Conservation (phyloP, 306 rosid species). For the Hippophae tibetana region DNA sequence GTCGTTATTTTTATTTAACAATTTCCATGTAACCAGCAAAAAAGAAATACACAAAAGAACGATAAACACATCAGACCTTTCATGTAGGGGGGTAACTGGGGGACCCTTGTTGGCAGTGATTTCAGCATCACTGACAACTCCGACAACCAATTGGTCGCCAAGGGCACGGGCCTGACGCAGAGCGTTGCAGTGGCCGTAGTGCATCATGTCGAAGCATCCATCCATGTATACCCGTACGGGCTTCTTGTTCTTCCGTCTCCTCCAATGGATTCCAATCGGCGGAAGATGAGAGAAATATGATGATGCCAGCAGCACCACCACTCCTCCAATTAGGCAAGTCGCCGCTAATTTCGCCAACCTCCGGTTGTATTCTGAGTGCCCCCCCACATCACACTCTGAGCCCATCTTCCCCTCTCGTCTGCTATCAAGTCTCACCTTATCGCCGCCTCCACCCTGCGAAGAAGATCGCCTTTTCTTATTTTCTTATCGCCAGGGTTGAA, state of each 20-base stretch:
- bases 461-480: no score
- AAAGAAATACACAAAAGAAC: background rate
- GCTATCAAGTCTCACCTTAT: background rate
- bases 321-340: constrained; percentile 55
- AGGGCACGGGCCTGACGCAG: constrained; percentile 63
- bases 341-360: constrained; percentile 47
- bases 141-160: constrained; percentile 50
- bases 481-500: no score
- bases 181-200: constrained; percentile 63
- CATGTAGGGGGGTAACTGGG: constrained; percentile 49
- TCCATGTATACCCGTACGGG: constrained; percentile 54
- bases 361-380: constrained; percentile 15
- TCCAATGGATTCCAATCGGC: constrained; percentile 18
- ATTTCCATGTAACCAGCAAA: background rate
- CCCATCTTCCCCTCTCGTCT: background rate
- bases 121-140: constrained; percentile 53
- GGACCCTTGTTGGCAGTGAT: constrained; percentile 50
- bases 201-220: constrained; percentile 64
- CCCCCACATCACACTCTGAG: constrained; percentile 32
- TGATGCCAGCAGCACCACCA: constrained; percentile 36
- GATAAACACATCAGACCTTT: constrained; percentile 22
- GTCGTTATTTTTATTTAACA: no score
- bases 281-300: constrained; percentile 22
- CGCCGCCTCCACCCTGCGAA: no score
- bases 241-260: constrained; percentile 43